phyloP scores from a whole-genome alignment of 495 filamentous ascomycete genomes.

The Jackrogersella minutella region DNA sequence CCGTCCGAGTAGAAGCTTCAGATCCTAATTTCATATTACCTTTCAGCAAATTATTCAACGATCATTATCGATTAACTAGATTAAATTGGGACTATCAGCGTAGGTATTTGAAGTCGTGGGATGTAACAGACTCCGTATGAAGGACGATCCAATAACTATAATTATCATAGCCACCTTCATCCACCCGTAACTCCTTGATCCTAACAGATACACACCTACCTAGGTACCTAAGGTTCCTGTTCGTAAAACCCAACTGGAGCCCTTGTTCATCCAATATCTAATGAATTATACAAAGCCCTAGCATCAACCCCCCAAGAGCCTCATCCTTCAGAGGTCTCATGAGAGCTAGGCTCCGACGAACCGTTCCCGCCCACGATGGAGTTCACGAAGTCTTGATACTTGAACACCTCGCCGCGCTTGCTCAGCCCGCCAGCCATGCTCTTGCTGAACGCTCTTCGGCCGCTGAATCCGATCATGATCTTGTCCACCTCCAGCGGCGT shows the following conservation, averaged over 20 bases:
- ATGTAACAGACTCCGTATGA: constrained; percentile 3
- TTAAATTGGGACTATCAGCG: not conserved
- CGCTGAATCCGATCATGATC: constrained; percentile 83
- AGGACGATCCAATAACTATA: constrained; percentile 1
- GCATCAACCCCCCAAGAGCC: constrained; percentile 9
- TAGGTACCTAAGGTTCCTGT: not conserved
- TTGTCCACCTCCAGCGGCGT: constrained; percentile 81
- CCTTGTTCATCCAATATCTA: constrained; percentile 1
- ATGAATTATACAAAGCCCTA: not conserved
- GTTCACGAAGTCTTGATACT: constrained; percentile 79
- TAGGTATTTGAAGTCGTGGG: not conserved
- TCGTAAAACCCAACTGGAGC: not conserved
- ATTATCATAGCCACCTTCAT: constrained; percentile 4
- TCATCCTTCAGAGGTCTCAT: constrained; percentile 46
- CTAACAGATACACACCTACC: not conserved
- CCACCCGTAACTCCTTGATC: constrained; percentile 19
- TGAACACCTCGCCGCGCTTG: constrained; percentile 75
- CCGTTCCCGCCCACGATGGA: constrained; percentile 60
- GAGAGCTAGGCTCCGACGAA: constrained; percentile 45
- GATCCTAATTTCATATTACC: not conserved
- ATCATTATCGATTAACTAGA: not conserved
- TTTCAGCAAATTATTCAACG: not conserved
- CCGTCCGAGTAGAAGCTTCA: not conserved
- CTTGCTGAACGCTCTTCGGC: constrained; percentile 76
- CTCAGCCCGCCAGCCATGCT: constrained; percentile 51